Evolutionary conservation across 192 early-diverging fungal species (phyloP).

Genomic region (Podila minutissima): DNA sequence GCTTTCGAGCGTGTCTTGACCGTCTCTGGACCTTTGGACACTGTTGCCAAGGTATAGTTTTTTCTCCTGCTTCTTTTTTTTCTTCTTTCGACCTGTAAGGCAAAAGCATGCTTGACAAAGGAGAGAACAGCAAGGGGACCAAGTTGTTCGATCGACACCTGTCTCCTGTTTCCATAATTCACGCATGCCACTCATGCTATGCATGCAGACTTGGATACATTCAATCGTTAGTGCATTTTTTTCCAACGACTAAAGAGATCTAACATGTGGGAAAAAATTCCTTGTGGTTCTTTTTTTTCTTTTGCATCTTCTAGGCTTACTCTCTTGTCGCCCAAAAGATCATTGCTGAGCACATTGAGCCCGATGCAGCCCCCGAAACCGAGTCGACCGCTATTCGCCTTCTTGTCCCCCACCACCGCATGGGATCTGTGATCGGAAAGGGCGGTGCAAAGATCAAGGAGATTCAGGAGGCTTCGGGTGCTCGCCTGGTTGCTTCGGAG

Average conservation of each 20-base stretch:
- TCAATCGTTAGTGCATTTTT: background rate
- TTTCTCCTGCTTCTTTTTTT: background rate
- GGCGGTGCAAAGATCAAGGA: slow-evolving; percentile 91
- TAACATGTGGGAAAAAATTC: too few relatives aligned
- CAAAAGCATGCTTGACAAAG: too few relatives aligned
- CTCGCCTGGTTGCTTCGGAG: slow-evolving; percentile 85
- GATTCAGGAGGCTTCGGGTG: slow-evolving; percentile 88
- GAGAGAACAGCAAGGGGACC: too few relatives aligned
- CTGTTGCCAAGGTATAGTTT: slow-evolving; percentile 69
- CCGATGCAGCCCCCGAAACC: slow-evolving; percentile 56
- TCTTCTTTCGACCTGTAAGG: too few relatives aligned
- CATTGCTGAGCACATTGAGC: slow-evolving; percentile 70
- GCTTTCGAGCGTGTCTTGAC: slow-evolving; percentile 80
- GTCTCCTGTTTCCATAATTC: background rate
- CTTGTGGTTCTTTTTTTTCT: background rate
- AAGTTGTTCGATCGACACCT: too few relatives aligned
- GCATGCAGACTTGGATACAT: background rate
- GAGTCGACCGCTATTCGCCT: slow-evolving; percentile 79
- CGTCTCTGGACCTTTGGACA: slow-evolving; percentile 73
- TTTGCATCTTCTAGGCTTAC: slow-evolving; percentile 65
- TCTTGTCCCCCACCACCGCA: slow-evolving; percentile 86
- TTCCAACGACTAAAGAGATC: too few relatives aligned
- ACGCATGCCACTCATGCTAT: too few relatives aligned
- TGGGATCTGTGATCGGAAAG: slow-evolving; percentile 93
- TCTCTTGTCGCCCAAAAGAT: slow-evolving; percentile 81